Evolutionary conservation across 108 stramenopile genomes (phyloP).

Genomic region (Seminavis robusta): DNA sequence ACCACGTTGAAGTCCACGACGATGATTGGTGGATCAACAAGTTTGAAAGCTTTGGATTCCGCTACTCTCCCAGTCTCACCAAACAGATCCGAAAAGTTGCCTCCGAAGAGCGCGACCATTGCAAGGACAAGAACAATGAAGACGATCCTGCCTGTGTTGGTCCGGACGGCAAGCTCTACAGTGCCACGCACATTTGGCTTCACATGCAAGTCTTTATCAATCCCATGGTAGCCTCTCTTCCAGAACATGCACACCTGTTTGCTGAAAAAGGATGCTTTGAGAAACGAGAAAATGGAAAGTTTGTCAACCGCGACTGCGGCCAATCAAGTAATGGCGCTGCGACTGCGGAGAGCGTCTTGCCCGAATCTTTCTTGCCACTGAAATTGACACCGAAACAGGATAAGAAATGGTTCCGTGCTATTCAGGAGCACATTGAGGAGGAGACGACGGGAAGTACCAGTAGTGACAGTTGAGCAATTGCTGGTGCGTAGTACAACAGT

Average conservation of each 20-base stretch:
- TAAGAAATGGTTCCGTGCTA: no score
- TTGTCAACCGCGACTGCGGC: no score
- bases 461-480: no score
- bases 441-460: no score
- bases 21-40: slow-evolving; percentile 71
- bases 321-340: no score
- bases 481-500: no score
- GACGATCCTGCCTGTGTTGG: slow-evolving; percentile 15
- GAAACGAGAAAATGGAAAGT: no score
- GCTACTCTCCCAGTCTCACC: slow-evolving; percentile 40
- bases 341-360: no score
- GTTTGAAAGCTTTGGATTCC: slow-evolving; percentile 59
- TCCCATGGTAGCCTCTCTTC: slow-evolving; percentile 21
- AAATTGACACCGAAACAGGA: no score
- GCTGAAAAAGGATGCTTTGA: slow-evolving; percentile 21
- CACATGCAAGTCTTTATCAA: slow-evolving; percentile 27
- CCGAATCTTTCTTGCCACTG: no score
- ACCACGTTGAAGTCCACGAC: slow-evolving; percentile 59
- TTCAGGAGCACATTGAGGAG: no score
- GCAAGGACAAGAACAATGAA: no score
- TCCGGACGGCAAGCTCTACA: slow-evolving; percentile 16
- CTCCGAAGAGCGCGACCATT: slow-evolving; percentile 21
- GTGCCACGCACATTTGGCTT: slow-evolving; percentile 45
- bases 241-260: slow-evolving; percentile 23
- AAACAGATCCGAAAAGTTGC: slow-evolving; percentile 24